Conservation (phyloP, 257 asterid species). For the Solanum sitiens region DNA sequence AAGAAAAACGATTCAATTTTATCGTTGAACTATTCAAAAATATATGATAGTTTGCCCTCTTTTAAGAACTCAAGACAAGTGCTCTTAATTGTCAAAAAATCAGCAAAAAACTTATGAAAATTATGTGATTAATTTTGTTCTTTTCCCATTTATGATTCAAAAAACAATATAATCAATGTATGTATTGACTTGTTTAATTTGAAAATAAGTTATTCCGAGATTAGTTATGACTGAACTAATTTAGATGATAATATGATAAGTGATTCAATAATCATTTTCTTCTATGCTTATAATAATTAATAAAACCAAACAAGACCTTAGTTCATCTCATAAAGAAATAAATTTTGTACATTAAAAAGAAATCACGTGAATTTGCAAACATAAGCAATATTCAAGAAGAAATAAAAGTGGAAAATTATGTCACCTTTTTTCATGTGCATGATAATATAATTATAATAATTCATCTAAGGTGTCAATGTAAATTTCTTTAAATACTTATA, state of each 20-base stretch:
- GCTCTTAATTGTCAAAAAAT: not conserved
- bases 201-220: accelerated
- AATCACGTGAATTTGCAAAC: not conserved
- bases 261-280: not conserved
- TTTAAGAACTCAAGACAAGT: not conserved
- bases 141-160: not conserved
- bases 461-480: not conserved
- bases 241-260: not conserved
- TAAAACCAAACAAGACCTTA: not conserved
- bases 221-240: too few relatives aligned
- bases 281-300: not conserved
- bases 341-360: not conserved
- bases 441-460: not conserved
- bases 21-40: not conserved
- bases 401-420: not conserved
- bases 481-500: not conserved
- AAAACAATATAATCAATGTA: not conserved
- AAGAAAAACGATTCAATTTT: not conserved
- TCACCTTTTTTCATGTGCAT: not conserved
- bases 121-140: not conserved
- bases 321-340: not conserved
- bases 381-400: not conserved
- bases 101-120: not conserved
- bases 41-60: not conserved
- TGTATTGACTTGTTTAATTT: not conserved